A percentile compares a stretch with the other conserved stretches of the same genome.
Conservation (phyloP, 2,329 filamentous ascomycete genomes). For the Westerdykella sp. region DNA sequence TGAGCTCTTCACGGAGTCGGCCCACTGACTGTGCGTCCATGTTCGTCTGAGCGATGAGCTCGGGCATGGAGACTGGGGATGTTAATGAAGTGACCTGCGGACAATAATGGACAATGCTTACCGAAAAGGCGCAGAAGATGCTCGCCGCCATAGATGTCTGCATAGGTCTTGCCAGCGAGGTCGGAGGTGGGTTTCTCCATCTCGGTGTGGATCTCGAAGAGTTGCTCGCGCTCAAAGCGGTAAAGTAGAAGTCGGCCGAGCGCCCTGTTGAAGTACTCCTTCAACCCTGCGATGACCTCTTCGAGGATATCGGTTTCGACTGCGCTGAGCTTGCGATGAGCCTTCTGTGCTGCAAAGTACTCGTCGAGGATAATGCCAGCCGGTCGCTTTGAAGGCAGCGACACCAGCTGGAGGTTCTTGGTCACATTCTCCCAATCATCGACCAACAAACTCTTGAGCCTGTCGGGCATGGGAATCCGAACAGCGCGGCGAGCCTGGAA, state of each 20-base stretch:
- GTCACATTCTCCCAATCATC: conserved; percentile 99
- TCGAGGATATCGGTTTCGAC: conserved; percentile 79
- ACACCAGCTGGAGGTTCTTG: conserved; percentile 85
- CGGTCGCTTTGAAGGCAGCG: conserved; percentile 69
- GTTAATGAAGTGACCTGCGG: conserved; percentile 2
- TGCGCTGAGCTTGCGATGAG: conserved; percentile 58
- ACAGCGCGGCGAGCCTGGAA: conserved; percentile 82
- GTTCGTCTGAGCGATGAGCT: conserved; percentile 93
- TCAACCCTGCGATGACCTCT: conserved; percentile 78
- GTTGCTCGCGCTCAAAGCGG: conserved; percentile 87
- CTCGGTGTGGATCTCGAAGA: conserved; percentile 66
- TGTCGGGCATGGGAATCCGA: conserved; percentile 78
- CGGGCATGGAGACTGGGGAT: conserved; percentile 73
- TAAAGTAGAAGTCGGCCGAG: conserved; percentile 87
- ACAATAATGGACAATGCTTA: conserved; percentile 41
- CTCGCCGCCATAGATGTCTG: conserved; percentile 87
- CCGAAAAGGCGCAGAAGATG: conserved; percentile 84
- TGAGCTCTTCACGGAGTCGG: conserved; percentile 80
- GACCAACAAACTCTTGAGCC: conserved; percentile 84
- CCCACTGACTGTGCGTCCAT: conserved; percentile 92
- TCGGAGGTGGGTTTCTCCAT: conserved; percentile 58
- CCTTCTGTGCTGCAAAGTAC: conserved; percentile 66
- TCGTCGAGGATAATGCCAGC: conserved; percentile 74
- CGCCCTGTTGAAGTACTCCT: conserved; percentile 89
- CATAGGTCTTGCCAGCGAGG: conserved; percentile 62